A percentile compares a stretch with the other conserved stretches of the same genome.
Conservation (phyloP, 2,329 filamentous ascomycete species). For the Colletotrichum noveboracense region DNA sequence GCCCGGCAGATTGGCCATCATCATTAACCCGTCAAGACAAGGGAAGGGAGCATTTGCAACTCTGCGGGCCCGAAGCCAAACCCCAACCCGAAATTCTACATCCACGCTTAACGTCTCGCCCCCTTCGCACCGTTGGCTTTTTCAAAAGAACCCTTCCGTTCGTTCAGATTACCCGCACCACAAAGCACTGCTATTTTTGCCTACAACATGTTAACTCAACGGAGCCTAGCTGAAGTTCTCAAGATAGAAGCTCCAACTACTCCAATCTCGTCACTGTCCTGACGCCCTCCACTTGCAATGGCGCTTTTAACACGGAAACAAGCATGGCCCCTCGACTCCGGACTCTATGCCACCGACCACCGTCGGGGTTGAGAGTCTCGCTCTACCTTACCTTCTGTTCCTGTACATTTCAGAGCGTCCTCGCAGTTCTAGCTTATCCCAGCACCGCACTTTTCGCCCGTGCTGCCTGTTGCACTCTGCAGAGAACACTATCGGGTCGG, state of each 20-base stretch:
- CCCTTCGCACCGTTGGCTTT: neutral
- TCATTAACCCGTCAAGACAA: neutral
- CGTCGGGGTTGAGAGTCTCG: neutral
- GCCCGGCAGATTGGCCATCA: neutral
- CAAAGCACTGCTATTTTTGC: neutral
- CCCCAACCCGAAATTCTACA: neutral
- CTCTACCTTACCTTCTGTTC: neutral
- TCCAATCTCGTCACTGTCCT: slow-evolving; percentile 8
- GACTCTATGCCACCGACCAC: neutral
- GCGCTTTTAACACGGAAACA: slow-evolving; percentile 15
- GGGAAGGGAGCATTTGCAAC: neutral
- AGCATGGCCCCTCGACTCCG: neutral
- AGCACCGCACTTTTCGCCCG: neutral
- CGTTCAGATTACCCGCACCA: neutral
- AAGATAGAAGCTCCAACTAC: slow-evolving; percentile 15
- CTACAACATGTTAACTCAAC: neutral
- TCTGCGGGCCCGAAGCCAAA: neutral
- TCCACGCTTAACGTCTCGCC: neutral
- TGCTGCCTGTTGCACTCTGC: neutral
- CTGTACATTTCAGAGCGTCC: neutral
- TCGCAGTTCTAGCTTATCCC: neutral
- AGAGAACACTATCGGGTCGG: neutral
- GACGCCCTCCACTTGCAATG: neutral
- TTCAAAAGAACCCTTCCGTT: slow-evolving; percentile 9
- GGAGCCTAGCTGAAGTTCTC: slow-evolving; percentile 3